Percentiles rank a stretch among this genome's conserved stretches.
Conservation (phyloP, 2,329 filamentous ascomycete genomes). For the Paraphoma sp. region DNA sequence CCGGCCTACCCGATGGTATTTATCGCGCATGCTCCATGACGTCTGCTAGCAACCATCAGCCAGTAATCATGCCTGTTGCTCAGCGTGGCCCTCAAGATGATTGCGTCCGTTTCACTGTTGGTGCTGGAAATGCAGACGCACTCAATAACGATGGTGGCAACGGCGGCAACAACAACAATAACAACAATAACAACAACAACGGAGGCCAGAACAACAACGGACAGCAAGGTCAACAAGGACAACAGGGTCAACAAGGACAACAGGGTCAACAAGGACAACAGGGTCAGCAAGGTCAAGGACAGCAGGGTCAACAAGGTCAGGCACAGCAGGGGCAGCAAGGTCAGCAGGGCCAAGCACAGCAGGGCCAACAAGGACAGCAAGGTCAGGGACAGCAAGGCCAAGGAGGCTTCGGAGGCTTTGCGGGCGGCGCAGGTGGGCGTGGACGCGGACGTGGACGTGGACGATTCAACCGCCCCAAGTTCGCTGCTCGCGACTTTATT, state of each 20-base stretch:
- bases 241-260: neutral
- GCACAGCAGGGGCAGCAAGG: constrained; percentile 7
- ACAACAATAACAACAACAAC: neutral
- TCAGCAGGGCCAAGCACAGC: neutral
- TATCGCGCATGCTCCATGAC: constrained; percentile 63
- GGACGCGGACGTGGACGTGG: constrained; percentile 26
- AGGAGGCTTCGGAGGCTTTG: constrained; percentile 12
- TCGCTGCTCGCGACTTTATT: constrained; percentile 41
- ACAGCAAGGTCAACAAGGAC: constrained; percentile 1
- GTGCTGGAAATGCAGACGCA: no score
- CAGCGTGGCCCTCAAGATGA: constrained; percentile 63
- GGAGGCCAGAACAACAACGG: constrained; percentile 7
- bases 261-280: constrained; percentile 1
- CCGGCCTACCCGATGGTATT: constrained; percentile 55
- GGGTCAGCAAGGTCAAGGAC: constrained; percentile 3
- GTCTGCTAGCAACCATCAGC: constrained; percentile 61
- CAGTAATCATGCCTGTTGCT: constrained; percentile 64
- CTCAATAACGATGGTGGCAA: no score
- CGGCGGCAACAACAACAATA: constrained; percentile 7
- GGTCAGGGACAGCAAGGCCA: constrained; percentile 5
- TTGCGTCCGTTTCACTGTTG: constrained; percentile 58
- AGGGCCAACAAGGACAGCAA: constrained; percentile 8
- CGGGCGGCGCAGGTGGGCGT: constrained; percentile 7
- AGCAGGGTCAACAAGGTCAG: constrained; percentile 7
- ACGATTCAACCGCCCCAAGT: constrained; percentile 36